Conservation (phyloP, 1,284 basidiomycete genomes). For the Exsudoporus floridanus region DNA sequence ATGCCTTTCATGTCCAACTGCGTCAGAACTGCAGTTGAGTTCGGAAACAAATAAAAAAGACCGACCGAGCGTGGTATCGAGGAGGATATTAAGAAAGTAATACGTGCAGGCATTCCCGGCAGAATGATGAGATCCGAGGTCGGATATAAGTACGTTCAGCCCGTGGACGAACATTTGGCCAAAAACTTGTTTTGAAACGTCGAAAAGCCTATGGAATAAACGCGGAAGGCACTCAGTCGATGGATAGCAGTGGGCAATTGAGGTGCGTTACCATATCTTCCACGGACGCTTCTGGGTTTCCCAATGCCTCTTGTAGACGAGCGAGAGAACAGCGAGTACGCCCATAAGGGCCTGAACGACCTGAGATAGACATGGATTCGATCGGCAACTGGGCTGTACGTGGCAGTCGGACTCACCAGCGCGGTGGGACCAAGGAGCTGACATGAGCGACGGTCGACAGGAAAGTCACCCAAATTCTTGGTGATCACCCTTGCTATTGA, state of each 20-base stretch:
- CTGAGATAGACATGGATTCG: conserved; percentile 36
- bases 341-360: conserved; percentile 85
- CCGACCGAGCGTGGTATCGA: conserved; percentile 92
- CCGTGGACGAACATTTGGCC: conserved; percentile 91
- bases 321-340: conserved; percentile 78
- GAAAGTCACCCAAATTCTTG: conserved; percentile 35
- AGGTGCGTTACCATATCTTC: conserved; percentile 77
- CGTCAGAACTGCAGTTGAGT: conserved; percentile 8
- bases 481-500: conserved; percentile 11
- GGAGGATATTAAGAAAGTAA: conserved; percentile 92
- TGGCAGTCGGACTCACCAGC: conserved; percentile 44
- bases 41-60: neutral
- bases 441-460: conserved; percentile 61
- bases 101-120: conserved; percentile 83
- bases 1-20: conserved; percentile 56
- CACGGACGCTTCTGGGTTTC: conserved; percentile 86
- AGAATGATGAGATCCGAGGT: conserved; percentile 62
- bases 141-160: conserved; percentile 81
- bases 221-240: conserved; percentile 2
- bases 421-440: conserved; percentile 66
- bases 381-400: conserved; percentile 7
- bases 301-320: conserved; percentile 86
- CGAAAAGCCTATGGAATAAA: conserved; percentile 63
- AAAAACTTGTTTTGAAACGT: conserved; percentile 89
- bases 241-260: neutral